These are phyloP conservation scores for Apiospora sp. DNA, from an alignment of 2,329 filamentous ascomycete species.

Conservation along the genomic window DNA sequence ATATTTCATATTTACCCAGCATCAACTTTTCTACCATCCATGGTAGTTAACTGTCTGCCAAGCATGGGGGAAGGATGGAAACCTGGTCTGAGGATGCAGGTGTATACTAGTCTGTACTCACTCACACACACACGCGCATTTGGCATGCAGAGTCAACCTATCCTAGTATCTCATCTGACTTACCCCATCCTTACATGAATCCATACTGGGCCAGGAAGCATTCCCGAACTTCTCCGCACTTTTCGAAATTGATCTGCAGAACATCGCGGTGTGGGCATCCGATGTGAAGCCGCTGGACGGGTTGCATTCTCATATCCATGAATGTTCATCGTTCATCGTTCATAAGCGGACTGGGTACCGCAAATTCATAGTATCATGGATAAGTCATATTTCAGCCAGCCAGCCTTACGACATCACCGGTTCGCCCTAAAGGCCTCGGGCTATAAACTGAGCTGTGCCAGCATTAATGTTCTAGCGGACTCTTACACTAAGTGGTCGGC, in stretches of 20 bases:
- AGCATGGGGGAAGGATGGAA: not conserved
- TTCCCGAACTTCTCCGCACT: conserved; percentile 12
- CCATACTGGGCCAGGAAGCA: conserved; percentile 12
- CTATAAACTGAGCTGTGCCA: not conserved
- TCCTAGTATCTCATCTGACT: conserved; percentile 14
- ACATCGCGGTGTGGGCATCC: conserved; percentile 5
- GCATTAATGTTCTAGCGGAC: not conserved
- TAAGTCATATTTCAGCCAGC: not conserved
- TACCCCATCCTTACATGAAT: conserved; percentile 17
- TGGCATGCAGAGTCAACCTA: conserved; percentile 14
- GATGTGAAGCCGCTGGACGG: not conserved
- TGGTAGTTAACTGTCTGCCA: not conserved
- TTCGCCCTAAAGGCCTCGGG: not conserved
- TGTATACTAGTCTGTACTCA: not conserved
- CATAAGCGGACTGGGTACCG: not conserved
- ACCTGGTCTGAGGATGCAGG: conserved; percentile 7
- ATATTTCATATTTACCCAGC: not conserved
- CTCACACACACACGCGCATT: not conserved
- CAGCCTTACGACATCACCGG: conserved; percentile 4
- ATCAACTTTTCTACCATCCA: not conserved
- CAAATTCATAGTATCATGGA: not conserved
- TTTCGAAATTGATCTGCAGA: conserved; percentile 6
- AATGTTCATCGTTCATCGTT: not conserved
- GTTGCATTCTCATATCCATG: not conserved
- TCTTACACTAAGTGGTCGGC: conserved; percentile 8